Percentiles rank a stretch among this genome's conserved stretches.
These are phyloP conservation scores for Ceratobasidium sp. DNA, from an alignment of 1,284 basidiomycete species.

Conservation along the genomic window DNA sequence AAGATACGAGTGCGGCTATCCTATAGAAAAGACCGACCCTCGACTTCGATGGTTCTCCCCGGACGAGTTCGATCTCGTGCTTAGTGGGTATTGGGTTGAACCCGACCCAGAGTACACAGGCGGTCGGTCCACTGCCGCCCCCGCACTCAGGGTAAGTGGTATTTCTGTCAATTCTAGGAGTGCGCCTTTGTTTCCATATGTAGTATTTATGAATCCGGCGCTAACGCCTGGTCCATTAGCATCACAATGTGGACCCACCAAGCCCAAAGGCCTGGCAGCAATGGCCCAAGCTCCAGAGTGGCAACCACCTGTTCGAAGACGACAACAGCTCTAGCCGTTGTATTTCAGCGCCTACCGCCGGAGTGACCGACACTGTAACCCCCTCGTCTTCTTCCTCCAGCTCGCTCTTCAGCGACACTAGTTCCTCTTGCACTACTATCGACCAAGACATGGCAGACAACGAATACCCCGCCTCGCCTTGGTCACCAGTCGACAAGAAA, in stretches of 20 bases:
- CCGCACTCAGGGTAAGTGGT: slow-evolving; percentile 7
- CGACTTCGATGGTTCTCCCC: not conserved
- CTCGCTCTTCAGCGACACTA: too few relatives aligned
- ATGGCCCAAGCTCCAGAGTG: slow-evolving; percentile 1
- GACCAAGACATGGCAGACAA: too few relatives aligned
- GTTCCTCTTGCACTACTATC: too few relatives aligned
- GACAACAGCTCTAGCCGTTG: not conserved
- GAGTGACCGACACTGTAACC: too few relatives aligned
- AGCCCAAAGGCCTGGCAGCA: not conserved
- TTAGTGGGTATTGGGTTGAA: not conserved
- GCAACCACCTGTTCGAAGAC: not conserved
- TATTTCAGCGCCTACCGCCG: not conserved
- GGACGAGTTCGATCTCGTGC: not conserved
- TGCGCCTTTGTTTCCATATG: not conserved
- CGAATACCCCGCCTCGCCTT: too few relatives aligned
- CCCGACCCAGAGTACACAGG: slow-evolving; percentile 9
- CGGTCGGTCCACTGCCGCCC: not conserved
- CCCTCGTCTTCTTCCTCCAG: too few relatives aligned
- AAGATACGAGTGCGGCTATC: not conserved
- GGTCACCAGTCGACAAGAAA: too few relatives aligned
- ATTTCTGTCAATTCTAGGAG: not conserved
- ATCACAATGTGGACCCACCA: slow-evolving; percentile 3
- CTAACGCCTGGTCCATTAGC: slow-evolving; percentile 5
- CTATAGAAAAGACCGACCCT: not conserved
- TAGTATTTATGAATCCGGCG: not conserved